These are phyloP conservation scores for Symmetrospora coprosmae DNA, from an alignment of 768 basidiomycete species.

Conservation along the genomic window DNA sequence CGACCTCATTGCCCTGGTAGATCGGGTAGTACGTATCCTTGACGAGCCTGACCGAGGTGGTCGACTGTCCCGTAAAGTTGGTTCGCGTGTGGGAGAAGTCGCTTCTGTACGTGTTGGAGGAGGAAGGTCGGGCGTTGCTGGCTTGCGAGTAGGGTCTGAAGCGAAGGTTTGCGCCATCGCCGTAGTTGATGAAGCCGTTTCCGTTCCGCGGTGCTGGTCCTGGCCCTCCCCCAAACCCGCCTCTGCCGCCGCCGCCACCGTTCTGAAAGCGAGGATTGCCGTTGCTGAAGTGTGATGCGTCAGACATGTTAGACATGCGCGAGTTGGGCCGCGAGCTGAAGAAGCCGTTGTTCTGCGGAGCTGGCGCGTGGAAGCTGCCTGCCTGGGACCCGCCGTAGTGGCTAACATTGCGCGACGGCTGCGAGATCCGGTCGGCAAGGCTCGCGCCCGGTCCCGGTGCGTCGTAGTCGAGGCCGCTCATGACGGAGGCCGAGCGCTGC, in stretches of 20 bases:
- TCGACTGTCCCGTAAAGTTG: too few relatives aligned
- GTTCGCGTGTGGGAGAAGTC: background rate
- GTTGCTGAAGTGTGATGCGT: background rate
- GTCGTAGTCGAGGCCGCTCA: background rate
- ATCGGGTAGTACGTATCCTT: constrained; percentile 13
- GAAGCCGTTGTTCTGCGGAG: background rate
- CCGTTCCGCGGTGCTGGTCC: too few relatives aligned
- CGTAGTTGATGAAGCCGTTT: too few relatives aligned
- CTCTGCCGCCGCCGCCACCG: background rate
- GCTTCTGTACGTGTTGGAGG: background rate
- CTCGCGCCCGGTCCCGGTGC: background rate
- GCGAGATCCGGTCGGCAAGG: background rate
- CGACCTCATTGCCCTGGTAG: background rate
- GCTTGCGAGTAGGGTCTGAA: background rate
- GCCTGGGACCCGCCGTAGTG: background rate
- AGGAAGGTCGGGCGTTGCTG: background rate
- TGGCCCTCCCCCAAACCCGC: too few relatives aligned
- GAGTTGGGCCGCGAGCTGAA: background rate
- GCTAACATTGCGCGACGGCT: background rate
- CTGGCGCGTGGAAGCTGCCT: background rate
- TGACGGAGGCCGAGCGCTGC: background rate
- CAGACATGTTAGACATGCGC: constrained; percentile 7
- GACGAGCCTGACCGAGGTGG: background rate
- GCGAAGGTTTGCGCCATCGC: background rate
- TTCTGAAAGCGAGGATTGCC: background rate